phyloP scores from a whole-genome alignment of 139 green algal genomes.

The Pseudopediastrum boryanum region DNA sequence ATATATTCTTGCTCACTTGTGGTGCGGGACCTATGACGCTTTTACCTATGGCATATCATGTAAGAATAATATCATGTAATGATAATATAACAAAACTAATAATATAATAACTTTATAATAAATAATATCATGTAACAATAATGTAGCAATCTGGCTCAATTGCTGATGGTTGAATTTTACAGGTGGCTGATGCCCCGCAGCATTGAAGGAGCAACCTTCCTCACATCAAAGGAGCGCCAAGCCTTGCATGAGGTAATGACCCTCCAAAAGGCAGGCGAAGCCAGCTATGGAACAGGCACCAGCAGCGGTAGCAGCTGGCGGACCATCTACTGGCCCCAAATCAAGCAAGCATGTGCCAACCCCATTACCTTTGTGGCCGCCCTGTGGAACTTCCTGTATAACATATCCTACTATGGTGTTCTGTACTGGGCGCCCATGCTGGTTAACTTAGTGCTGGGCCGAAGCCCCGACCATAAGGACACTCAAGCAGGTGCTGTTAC shows the following conservation, averaged over 20 bases:
- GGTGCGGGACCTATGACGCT: no score
- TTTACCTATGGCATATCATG: no score
- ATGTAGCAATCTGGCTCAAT: no score
- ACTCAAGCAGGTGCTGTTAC: not conserved
- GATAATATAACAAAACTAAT: no score
- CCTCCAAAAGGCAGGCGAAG: constrained; percentile 8
- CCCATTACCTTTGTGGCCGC: constrained; percentile 27
- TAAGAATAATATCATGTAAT: no score
- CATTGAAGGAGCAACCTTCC: constrained; percentile 49
- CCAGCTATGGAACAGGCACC: not conserved
- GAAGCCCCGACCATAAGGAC: not conserved
- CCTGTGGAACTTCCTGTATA: constrained; percentile 25
- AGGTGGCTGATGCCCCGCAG: constrained; percentile 32
- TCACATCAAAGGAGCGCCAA: constrained; percentile 50
- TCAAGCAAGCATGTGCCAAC: constrained; percentile 14
- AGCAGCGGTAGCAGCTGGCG: no score
- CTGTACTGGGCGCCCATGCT: constrained; percentile 36
- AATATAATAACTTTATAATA: no score
- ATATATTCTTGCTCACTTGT: no score
- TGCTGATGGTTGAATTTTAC: constrained; percentile 40
- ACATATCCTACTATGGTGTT: constrained; percentile 32
- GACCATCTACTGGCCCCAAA: constrained; percentile 22
- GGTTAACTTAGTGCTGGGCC: constrained; percentile 18
- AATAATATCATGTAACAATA: no score
- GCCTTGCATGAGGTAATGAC: constrained; percentile 30